phyloP scores from a whole-genome alignment of 2,329 filamentous ascomycete genomes.

The Sarocladiaceae sp. region DNA sequence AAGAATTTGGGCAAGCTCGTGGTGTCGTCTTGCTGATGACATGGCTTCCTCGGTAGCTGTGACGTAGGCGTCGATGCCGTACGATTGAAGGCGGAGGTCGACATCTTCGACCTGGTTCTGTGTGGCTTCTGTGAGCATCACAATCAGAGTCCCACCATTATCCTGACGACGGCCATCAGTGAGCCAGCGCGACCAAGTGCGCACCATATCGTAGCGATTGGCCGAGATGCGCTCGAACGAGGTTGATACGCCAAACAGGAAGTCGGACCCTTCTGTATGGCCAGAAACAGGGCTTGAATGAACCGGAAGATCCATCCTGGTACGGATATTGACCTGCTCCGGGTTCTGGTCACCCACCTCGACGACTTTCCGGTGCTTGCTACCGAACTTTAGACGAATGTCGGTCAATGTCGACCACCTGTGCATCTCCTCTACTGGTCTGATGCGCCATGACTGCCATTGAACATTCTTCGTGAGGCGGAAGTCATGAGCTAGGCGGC shows the following conservation, averaged over 20 bases:
- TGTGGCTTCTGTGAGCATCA: slow-evolving; percentile 35
- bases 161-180: slow-evolving; percentile 34
- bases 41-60: slow-evolving; percentile 24
- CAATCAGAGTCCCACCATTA: slow-evolving; percentile 39
- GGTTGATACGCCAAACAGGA: slow-evolving; percentile 40
- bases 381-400: slow-evolving; percentile 24
- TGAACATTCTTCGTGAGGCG: slow-evolving; percentile 25
- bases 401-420: slow-evolving; percentile 23
- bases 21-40: slow-evolving; percentile 30
- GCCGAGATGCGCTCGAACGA: slow-evolving; percentile 35
- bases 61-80: slow-evolving; percentile 36
- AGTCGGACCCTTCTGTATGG: slow-evolving; percentile 33
- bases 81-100: slow-evolving; percentile 23
- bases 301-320: slow-evolving; percentile 29
- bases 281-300: slow-evolving; percentile 24
- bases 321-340: slow-evolving; percentile 22
- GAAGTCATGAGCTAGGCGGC: slow-evolving; percentile 21
- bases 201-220: slow-evolving; percentile 33
- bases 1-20: slow-evolving; percentile 32
- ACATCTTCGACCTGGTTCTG: slow-evolving; percentile 27
- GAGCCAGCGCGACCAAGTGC: slow-evolving; percentile 42
- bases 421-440: slow-evolving; percentile 22
- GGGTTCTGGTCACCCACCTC: slow-evolving; percentile 20
- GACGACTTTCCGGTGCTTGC: slow-evolving; percentile 16
- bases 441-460: slow-evolving; percentile 31